Percentiles rank a stretch among this genome's conserved stretches.
Conservation (phyloP, 768 basidiomycete genomes). For the Rhizopogon roseolus region DNA sequence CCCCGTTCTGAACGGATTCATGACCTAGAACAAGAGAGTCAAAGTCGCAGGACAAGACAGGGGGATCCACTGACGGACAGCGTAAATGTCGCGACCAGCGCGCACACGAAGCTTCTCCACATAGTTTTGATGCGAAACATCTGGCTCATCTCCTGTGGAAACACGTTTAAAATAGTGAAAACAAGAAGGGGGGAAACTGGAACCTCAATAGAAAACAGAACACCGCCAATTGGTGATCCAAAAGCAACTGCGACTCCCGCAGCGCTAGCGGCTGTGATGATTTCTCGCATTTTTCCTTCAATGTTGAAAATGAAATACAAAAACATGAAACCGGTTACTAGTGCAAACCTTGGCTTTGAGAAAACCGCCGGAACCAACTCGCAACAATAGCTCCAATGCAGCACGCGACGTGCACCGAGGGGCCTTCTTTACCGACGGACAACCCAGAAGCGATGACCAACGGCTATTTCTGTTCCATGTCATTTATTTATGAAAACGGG, state of each 20-base stretch:
- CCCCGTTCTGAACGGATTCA: conserved; percentile 98
- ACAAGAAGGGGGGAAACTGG: not conserved
- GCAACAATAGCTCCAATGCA: conserved; percentile 91
- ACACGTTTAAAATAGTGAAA: not conserved
- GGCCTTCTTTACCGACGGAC: conserved; percentile 97
- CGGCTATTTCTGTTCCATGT: conserved; percentile 51
- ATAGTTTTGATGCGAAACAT: conserved; percentile 96
- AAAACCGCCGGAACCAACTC: conserved; percentile 74
- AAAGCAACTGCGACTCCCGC: conserved; percentile 99
- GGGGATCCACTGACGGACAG: conserved; percentile 65
- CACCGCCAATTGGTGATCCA: conserved; percentile 96
- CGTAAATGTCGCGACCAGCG: conserved; percentile 93
- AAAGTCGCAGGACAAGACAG: conserved; percentile 10
- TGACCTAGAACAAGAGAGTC: conserved; percentile 51
- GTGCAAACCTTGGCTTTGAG: conserved; percentile 77
- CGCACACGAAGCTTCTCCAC: conserved; percentile 98
- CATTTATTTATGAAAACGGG: not conserved
- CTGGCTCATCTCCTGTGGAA: conserved; percentile 93
- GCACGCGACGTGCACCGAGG: conserved; percentile 96
- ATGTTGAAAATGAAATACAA: conserved; percentile 12
- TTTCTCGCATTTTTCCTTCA: conserved; percentile 78
- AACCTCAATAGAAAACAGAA: conserved; percentile 96
- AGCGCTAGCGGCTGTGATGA: conserved; percentile 92
- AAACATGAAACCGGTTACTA: not conserved
- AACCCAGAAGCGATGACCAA: conserved; percentile 95